A percentile compares a stretch with the other conserved stretches of the same genome.
Conservation (phyloP, 805 yeast genomes). For the Alloascoidea africana region DNA sequence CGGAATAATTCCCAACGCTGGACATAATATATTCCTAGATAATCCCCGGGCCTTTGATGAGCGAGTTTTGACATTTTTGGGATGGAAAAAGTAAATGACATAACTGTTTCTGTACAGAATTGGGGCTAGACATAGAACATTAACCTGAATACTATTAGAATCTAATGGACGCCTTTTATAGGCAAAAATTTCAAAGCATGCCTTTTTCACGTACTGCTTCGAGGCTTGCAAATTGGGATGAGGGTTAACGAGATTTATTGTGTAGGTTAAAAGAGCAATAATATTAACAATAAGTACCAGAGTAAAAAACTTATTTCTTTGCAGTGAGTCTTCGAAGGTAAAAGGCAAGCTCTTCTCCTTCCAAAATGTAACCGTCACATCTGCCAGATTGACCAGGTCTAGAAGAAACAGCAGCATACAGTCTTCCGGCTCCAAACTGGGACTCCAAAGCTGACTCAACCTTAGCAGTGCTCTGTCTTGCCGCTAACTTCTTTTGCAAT, state of each 20-base stretch:
- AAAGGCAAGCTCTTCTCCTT: constrained; percentile 99
- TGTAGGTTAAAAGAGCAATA: too few relatives aligned
- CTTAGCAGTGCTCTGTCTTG: constrained; percentile 76
- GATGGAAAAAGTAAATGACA: too few relatives aligned
- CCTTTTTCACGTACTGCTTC: too few relatives aligned
- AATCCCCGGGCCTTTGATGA: constrained; percentile 38
- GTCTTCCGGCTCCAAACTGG: constrained; percentile 98
- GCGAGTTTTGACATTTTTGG: constrained; percentile 21
- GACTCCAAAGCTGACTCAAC: constrained; percentile 83
- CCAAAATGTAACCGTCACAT: constrained; percentile 99
- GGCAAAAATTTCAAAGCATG: too few relatives aligned
- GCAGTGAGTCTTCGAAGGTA: constrained; percentile 99
- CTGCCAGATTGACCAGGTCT: constrained; percentile 99
- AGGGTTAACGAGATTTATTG: too few relatives aligned
- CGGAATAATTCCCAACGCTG: constrained; percentile 36
- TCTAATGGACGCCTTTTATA: too few relatives aligned
- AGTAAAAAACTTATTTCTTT: constrained; percentile 72
- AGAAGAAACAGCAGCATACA: constrained; percentile 96
- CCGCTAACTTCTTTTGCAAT: constrained; percentile 83
- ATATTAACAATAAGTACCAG: too few relatives aligned
- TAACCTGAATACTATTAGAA: too few relatives aligned
- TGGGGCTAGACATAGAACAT: too few relatives aligned
- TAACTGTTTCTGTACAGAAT: too few relatives aligned
- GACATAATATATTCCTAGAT: constrained; percentile 67
- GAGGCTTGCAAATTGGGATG: too few relatives aligned